Evolutionary conservation across 129 eudicot species (phyloP).

Genomic region (Sambucus nigra): DNA sequence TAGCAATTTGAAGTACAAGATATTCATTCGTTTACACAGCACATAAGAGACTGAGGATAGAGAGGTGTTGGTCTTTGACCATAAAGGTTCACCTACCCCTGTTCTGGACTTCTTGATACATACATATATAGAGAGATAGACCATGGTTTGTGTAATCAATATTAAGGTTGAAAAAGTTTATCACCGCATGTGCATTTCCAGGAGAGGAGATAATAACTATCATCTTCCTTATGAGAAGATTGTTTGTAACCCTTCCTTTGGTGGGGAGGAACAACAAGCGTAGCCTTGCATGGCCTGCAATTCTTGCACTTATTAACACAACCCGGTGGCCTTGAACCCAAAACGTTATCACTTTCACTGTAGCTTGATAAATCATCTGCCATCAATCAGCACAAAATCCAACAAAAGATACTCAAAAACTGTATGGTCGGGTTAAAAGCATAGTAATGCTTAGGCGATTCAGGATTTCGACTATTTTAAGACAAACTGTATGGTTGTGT

Average conservation of each 20-base stretch:
- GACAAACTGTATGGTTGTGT: background rate
- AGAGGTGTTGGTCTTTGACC: too few species aligned
- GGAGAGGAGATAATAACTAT: slow-evolving; percentile 65
- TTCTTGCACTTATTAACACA: slow-evolving; percentile 46
- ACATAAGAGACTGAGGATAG: too few species aligned
- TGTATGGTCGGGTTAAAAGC: background rate
- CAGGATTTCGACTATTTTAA: background rate
- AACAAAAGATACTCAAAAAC: background rate
- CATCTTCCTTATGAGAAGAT: slow-evolving; percentile 27
- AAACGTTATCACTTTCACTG: slow-evolving; percentile 1
- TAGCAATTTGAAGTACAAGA: too few species aligned
- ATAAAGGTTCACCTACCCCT: too few species aligned
- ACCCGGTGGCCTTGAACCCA: slow-evolving; percentile 53
- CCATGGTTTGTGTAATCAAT: too few species aligned
- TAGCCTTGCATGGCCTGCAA: slow-evolving; percentile 52
- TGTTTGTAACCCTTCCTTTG: background rate
- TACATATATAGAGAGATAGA: too few species aligned
- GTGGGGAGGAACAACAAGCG: slow-evolving; percentile 44
- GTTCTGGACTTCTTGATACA: too few species aligned
- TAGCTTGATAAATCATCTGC: too few species aligned
- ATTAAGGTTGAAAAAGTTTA: slow-evolving; percentile 74
- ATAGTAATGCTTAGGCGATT: background rate
- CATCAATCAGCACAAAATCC: too few species aligned
- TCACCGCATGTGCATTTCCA: slow-evolving; percentile 94
- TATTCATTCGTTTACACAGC: too few species aligned